A percentile compares a stretch with the other conserved stretches of the same genome.
These are phyloP conservation scores for Hyaloscypha bicolor DNA, from an alignment of 495 filamentous ascomycete species.

Conservation along the genomic window DNA sequence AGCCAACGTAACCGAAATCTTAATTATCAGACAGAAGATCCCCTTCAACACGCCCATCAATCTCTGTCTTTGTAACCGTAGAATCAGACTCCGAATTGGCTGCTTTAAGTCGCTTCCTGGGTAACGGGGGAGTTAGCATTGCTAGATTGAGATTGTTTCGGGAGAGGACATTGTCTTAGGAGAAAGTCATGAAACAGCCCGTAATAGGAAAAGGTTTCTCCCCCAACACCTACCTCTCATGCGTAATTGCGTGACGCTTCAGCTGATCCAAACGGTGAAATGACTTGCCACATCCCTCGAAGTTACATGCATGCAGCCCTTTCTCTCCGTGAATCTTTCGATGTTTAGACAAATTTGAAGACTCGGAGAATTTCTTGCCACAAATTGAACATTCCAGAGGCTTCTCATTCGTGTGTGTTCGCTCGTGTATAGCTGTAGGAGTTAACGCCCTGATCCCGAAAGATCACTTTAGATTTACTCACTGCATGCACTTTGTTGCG, in stretches of 20 bases:
- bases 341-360: slow-evolving; percentile 58
- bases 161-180: no score
- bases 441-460: not conserved
- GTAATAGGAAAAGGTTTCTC: no score
- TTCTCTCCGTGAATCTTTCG: slow-evolving; percentile 52
- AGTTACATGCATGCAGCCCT: slow-evolving; percentile 49
- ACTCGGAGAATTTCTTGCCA: slow-evolving; percentile 53
- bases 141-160: no score
- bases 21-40: not conserved
- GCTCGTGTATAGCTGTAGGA: slow-evolving; percentile 55
- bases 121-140: no score
- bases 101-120: not conserved
- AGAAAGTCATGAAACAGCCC: no score
- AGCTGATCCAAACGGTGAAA: slow-evolving; percentile 60
- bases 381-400: slow-evolving; percentile 51
- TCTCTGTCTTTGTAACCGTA: not conserved
- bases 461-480: slow-evolving; percentile 27
- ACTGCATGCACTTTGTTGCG: slow-evolving; percentile 58
- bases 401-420: slow-evolving; percentile 53
- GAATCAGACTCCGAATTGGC: not conserved
- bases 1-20: not conserved
- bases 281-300: slow-evolving; percentile 50
- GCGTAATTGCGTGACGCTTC: slow-evolving; percentile 38
- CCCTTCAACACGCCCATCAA: not conserved
- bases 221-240: not conserved